phyloP scores from a whole-genome alignment of 345 rosid species.

The Acer negundo region DNA sequence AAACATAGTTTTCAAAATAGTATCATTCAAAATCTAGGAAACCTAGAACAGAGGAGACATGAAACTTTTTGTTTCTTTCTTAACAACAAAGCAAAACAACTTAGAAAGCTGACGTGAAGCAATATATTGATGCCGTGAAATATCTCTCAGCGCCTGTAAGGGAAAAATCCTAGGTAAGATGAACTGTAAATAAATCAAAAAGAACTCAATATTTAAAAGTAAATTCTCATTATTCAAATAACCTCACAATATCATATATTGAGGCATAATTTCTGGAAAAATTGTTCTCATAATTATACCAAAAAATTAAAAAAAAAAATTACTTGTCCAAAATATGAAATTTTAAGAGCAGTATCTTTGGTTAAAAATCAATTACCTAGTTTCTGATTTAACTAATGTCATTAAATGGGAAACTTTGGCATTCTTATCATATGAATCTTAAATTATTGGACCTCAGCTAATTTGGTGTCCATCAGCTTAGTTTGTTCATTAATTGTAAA shows the following conservation, averaged over 20 bases:
- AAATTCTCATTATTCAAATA: not conserved
- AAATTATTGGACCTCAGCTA: not conserved
- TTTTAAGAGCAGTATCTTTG: not conserved
- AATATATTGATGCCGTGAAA: too few species aligned
- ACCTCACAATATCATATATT: not conserved
- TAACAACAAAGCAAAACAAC: too few species aligned
- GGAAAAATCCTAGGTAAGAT: not conserved
- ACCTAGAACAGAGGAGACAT: too few species aligned
- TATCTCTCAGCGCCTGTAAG: too few species aligned
- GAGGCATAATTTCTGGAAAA: not conserved
- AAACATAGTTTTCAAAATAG: too few species aligned
- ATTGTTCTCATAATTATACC: not conserved
- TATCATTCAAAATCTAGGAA: too few species aligned
- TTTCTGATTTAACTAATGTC: not conserved
- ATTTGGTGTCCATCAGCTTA: not conserved
- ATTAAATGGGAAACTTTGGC: not conserved
- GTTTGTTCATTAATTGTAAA: not conserved
- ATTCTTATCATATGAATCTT: not conserved
- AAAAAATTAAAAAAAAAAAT: not conserved
- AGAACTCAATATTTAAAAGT: not conserved
- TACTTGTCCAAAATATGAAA: not conserved
- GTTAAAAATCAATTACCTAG: not conserved
- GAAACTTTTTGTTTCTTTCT: too few species aligned
- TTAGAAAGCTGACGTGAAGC: too few species aligned
- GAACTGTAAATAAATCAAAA: not conserved